A percentile compares a stretch with the other conserved stretches of the same genome.
These are phyloP conservation scores for Dovyalis caffra DNA, from an alignment of 345 rosid species.

Conservation along the genomic window DNA sequence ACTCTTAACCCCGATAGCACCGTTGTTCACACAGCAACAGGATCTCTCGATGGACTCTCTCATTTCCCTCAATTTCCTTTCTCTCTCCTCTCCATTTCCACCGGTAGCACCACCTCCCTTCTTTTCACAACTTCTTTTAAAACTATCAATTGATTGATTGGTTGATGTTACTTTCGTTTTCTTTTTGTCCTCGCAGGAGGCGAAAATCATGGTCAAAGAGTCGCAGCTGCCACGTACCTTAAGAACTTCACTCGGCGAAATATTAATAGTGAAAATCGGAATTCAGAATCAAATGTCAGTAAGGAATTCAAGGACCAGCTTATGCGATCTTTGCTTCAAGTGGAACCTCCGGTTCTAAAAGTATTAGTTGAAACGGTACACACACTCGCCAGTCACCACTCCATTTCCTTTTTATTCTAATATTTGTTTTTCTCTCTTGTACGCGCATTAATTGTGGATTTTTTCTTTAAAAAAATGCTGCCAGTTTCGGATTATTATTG, in stretches of 20 bases:
- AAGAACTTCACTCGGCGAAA: constrained; percentile 65
- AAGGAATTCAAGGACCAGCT: constrained; percentile 78
- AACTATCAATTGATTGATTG: not conserved
- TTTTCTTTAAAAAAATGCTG: not conserved
- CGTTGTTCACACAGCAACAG: constrained; percentile 48
- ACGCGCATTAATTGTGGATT: no score
- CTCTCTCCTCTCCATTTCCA: constrained; percentile 65
- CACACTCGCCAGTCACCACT: not conserved
- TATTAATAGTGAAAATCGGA: constrained; percentile 30
- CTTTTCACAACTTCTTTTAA: not conserved
- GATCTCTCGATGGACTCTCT: constrained; percentile 67
- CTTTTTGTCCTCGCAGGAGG: constrained; percentile 64
- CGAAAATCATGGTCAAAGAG: constrained; percentile 54
- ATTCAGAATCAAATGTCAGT: constrained; percentile 35
- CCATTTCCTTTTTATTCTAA: not conserved
- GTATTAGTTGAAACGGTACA: constrained; percentile 75
- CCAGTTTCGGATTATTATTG: constrained; percentile 62
- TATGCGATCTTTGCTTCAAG: constrained; percentile 56
- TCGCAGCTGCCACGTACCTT: constrained; percentile 75
- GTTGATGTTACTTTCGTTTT: not conserved
- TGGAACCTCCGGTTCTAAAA: constrained; percentile 63
- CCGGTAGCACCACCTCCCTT: constrained; percentile 35
- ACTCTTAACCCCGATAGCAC: constrained; percentile 58
- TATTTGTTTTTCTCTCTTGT: not conserved
- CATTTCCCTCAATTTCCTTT: constrained; percentile 60